A percentile compares a stretch with the other conserved stretches of the same genome.
Evolutionary conservation across 768 basidiomycete genomes (phyloP).

Genomic region (Russula sp.): DNA sequence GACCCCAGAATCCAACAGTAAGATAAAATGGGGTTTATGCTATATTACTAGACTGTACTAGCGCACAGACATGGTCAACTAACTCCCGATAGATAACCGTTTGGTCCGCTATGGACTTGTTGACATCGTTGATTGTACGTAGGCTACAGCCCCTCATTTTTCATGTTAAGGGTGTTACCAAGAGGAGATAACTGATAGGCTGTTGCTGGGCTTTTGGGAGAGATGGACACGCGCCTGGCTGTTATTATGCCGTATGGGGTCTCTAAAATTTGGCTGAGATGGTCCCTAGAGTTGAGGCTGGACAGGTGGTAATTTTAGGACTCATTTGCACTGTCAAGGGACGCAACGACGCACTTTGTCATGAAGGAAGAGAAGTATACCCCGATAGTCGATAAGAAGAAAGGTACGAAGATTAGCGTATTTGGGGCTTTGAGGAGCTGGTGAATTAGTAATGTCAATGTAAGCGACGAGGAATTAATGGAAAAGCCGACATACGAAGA

Average conservation of each 20-base stretch:
- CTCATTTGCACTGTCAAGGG: neutral
- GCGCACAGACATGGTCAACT: neutral
- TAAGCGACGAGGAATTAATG: neutral
- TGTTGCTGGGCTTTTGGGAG: neutral
- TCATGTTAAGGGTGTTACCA: neutral
- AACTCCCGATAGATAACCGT: neutral
- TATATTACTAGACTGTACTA: neutral
- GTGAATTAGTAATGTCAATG: neutral
- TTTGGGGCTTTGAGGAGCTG: neutral
- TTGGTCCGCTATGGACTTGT: neutral
- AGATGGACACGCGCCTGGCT: neutral
- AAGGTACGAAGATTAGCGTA: neutral
- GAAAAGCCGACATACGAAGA: neutral
- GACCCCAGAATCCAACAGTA: too few relatives aligned
- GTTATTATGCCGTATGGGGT: neutral
- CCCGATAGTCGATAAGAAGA: neutral
- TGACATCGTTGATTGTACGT: neutral
- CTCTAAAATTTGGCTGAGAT: neutral
- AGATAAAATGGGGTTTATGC: too few relatives aligned
- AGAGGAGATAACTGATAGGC: neutral
- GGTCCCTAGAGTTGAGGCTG: neutral
- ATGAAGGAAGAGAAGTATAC: constrained; percentile 4
- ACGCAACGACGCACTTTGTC: neutral
- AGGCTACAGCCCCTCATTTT: neutral
- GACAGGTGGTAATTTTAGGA: neutral